These are phyloP conservation scores for Geotrichum cucujoidarum DNA, from an alignment of 1,139 yeast genomes.

Conservation along the genomic window DNA sequence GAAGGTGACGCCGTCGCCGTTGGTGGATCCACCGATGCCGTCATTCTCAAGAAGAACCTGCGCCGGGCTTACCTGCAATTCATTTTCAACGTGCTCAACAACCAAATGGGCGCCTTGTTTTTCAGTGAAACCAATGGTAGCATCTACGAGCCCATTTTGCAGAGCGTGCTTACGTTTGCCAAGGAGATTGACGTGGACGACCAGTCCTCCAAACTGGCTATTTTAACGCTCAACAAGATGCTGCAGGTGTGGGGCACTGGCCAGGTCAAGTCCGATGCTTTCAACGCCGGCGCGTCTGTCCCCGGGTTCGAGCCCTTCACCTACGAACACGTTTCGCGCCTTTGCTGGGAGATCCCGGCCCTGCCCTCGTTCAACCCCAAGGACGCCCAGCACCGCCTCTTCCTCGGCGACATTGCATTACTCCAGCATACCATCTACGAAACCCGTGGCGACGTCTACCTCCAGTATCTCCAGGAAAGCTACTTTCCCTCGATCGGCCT, in stretches of 20 bases:
- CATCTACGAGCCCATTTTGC: constrained; percentile 58
- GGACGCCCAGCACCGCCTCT: constrained; percentile 73
- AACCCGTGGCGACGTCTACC: constrained; percentile 32
- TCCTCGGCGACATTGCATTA: constrained; percentile 70
- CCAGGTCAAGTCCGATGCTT: constrained; percentile 52
- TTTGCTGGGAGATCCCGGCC: constrained; percentile 76
- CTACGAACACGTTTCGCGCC: constrained; percentile 60
- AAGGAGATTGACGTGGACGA: constrained; percentile 45
- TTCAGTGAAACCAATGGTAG: constrained; percentile 59
- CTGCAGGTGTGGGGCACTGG: constrained; percentile 68
- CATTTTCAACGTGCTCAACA: constrained; percentile 63
- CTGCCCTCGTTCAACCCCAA: constrained; percentile 61
- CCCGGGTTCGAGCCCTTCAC: constrained; percentile 67
- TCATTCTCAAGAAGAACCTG: constrained; percentile 41
- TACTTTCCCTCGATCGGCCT: constrained; percentile 34
- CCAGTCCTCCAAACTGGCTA: constrained; percentile 60
- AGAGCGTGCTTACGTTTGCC: constrained; percentile 62
- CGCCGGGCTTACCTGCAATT: constrained; percentile 68
- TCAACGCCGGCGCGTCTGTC: constrained; percentile 52
- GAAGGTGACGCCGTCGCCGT: constrained; percentile 37
- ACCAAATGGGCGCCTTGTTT: constrained; percentile 74
- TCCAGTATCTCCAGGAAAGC: constrained; percentile 26
- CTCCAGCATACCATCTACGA: constrained; percentile 59
- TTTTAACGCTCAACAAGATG: constrained; percentile 64
- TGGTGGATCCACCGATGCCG: constrained; percentile 42